Conservation (phyloP, 1,284 basidiomycete species). For the Farysia itapuensis region DNA sequence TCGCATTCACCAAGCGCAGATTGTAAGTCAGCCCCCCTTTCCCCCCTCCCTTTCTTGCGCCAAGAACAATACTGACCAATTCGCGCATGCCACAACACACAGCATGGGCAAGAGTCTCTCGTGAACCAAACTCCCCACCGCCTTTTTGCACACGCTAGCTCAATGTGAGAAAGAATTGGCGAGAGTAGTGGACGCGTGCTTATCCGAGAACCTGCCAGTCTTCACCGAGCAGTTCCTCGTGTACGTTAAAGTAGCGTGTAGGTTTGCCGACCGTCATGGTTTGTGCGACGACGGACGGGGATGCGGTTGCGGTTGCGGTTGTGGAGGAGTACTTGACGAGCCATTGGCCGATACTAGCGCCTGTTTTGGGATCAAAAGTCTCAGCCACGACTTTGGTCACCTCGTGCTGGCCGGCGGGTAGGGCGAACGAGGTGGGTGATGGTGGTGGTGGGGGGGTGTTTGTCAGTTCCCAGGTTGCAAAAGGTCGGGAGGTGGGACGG, state of each 20-base stretch:
- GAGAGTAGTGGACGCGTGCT: not conserved
- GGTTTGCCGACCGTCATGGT: slow-evolving; percentile 37
- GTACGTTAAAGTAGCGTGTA: slow-evolving; percentile 76
- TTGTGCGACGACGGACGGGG: slow-evolving; percentile 60
- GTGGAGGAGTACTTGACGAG: slow-evolving; percentile 68
- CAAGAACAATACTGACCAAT: no score
- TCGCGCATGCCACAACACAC: no score
- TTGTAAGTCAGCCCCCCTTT: slow-evolving; percentile 35
- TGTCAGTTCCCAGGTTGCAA: slow-evolving; percentile 69
- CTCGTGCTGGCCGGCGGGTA: no score
- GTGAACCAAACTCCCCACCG: no score
- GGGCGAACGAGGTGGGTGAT: slow-evolving; percentile 1
- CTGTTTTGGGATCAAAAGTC: slow-evolving; percentile 62
- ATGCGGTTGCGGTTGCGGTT: not conserved
- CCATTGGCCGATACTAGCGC: slow-evolving; percentile 73
- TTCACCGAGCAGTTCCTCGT: slow-evolving; percentile 71
- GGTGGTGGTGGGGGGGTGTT: slow-evolving; percentile 15
- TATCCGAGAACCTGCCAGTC: slow-evolving; percentile 52
- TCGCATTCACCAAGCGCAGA: slow-evolving; percentile 75
- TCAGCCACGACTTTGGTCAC: slow-evolving; percentile 39
- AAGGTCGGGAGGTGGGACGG: slow-evolving; percentile 70
- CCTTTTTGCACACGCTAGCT: no score
- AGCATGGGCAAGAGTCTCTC: slow-evolving; percentile 57
- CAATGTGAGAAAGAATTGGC: no score
- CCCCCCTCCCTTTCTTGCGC: not conserved